Evolutionary conservation across 73 alveolate genomes (phyloP).

Genomic region (Stentor roeselii): DNA sequence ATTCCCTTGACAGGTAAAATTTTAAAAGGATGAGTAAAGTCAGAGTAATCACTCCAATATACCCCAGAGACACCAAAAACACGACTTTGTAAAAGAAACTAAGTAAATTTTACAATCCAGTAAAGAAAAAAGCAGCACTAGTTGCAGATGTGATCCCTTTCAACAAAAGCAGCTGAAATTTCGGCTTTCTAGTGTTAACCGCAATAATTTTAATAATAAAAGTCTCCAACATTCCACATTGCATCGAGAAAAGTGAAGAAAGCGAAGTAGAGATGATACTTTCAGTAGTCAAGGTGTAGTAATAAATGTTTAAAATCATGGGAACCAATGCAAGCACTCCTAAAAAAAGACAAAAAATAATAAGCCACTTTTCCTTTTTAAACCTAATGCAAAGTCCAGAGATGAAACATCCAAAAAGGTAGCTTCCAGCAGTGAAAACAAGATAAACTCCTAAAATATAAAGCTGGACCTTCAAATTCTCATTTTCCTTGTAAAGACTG

Average conservation of each 20-base stretch:
- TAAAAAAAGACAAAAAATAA: neutral
- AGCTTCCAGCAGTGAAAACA: neutral
- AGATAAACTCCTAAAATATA: neutral
- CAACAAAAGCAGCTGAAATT: neutral
- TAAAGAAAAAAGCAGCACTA: neutral
- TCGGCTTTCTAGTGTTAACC: neutral
- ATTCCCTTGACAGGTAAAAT: neutral
- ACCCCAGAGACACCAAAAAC: neutral
- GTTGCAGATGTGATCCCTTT: neutral
- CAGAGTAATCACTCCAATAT: neutral
- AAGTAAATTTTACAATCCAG: neutral
- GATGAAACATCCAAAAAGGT: neutral
- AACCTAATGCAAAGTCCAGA: neutral
- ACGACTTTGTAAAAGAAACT: neutral
- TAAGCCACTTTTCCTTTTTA: neutral
- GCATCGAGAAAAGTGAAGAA: neutral
- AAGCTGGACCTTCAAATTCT: neutral
- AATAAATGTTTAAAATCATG: neutral
- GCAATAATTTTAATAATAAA: neutral
- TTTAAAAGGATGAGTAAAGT: neutral
- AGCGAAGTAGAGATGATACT: neutral
- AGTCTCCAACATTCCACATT: neutral
- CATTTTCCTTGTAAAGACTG: neutral
- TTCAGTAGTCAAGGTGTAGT: neutral
- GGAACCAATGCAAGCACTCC: neutral